These are phyloP conservation scores for Penicillium desertorum DNA, from an alignment of 495 filamentous ascomycete species.

Conservation along the genomic window DNA sequence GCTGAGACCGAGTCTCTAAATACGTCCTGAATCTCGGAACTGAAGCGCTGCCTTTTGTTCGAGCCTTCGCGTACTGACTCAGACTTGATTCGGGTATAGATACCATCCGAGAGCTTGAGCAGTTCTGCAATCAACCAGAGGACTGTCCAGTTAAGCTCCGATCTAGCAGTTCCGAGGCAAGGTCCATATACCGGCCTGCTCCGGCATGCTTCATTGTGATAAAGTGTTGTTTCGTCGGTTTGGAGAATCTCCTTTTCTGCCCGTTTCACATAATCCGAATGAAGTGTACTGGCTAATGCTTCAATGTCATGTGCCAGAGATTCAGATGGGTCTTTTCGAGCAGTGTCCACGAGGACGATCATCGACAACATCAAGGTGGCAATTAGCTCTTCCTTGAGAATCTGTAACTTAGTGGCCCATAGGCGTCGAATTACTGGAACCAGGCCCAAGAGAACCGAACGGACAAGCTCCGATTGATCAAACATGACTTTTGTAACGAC, in stretches of 20 bases:
- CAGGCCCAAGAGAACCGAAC: slow-evolving; percentile 55
- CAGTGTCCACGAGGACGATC: slow-evolving; percentile 31
- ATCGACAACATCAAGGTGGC: slow-evolving; percentile 65
- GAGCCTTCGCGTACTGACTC: slow-evolving; percentile 23
- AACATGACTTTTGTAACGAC: slow-evolving; percentile 63
- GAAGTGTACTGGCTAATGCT: slow-evolving; percentile 60
- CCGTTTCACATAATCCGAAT: slow-evolving; percentile 70
- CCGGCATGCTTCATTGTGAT: slow-evolving; percentile 25
- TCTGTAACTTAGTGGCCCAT: slow-evolving; percentile 65
- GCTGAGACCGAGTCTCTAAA: slow-evolving; percentile 58
- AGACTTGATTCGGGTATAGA: slow-evolving; percentile 16
- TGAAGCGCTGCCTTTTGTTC: slow-evolving; percentile 63
- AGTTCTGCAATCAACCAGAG: slow-evolving; percentile 43
- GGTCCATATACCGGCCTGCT: slow-evolving; percentile 36
- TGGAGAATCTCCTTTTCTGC: slow-evolving; percentile 71
- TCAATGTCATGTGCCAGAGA: slow-evolving; percentile 39
- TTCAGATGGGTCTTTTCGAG: slow-evolving; percentile 32
- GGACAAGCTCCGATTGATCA: slow-evolving; percentile 63
- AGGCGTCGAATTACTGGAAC: slow-evolving; percentile 69
- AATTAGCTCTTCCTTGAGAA: slow-evolving; percentile 68
- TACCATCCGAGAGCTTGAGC: slow-evolving; percentile 32
- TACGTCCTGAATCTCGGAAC: slow-evolving; percentile 58
- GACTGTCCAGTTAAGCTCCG: slow-evolving; percentile 51
- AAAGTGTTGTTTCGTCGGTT: slow-evolving; percentile 68
- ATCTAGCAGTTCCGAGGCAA: slow-evolving; percentile 41